Base-by-base conservation (phyloP, 2,329 filamentous ascomycete genomes). In the Chalaropsis ovoidea region DNA sequence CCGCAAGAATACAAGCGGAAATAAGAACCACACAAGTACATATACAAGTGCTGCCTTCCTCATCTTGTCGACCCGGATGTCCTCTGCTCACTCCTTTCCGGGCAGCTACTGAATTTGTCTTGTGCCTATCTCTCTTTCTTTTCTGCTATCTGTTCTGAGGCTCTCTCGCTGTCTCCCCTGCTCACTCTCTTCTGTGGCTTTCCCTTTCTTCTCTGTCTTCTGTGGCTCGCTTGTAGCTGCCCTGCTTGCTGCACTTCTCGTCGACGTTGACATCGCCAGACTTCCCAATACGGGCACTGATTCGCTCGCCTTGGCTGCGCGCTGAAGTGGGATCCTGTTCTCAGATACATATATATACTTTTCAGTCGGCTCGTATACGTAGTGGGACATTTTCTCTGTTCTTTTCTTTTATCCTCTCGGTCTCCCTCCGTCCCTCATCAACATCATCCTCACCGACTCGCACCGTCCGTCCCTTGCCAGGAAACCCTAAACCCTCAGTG, bases 321-420 rank as follows among this genome's bases (percentile, higher is more conserved):
- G 19, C 35, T 15, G 35, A 11, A 17, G 41, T 62, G 22, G 54
- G 31, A 62, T 62, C 45, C 31, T 62, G 42, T 62, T 47, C 47
- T 6, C 39, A 41, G 35, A 24, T 49, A 49, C n/a, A 49, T 49
- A 22, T 49, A 49, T 49, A 49, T 49, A 49, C n/a, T 22, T 49
- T 49, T 10, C 1, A n/a, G 17, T 19, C 19, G 47, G 45, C 47
- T 49, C 47, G 47, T 49, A 49, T 24, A 49, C 3, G 11, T 10
- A 19, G 7, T 6, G 15, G n/a, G n/a, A 49, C n/a, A 49, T 11
- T 11, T n/a, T 10, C n/a, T 22, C 11, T 52, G 19, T 52, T 15
- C 47, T 52, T 39, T 7, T 10, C 35, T 39, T 7, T 39, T 7
- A 39, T 10, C 35, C 35, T 39, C 35, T 39, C 35, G 4, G 3